Conservation (phyloP, 2,329 filamentous ascomycete species). For the Decorospora gaudefroyi region DNA sequence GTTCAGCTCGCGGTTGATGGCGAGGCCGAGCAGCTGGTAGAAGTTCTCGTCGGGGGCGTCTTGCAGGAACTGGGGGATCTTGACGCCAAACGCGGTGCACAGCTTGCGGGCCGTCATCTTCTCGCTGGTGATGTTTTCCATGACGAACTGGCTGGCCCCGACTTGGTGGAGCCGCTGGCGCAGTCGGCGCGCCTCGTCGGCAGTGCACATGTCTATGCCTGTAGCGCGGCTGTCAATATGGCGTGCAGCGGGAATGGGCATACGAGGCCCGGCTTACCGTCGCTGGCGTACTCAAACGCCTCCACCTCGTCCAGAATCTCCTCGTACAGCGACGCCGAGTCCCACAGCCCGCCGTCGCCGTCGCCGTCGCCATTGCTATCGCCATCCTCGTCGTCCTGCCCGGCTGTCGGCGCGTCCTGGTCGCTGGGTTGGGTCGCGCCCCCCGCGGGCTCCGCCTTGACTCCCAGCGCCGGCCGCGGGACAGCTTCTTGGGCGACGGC, state of each 20-base stretch:
- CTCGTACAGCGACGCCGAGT: conserved; percentile 41
- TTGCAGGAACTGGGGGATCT: conserved; percentile 73
- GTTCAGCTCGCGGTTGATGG: conserved; percentile 77
- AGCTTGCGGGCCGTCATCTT: conserved; percentile 79
- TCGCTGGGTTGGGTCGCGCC: conserved; percentile 21
- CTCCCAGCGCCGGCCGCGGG: conserved; percentile 22
- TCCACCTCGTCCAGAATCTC: conserved; percentile 43
- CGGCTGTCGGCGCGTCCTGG: conserved; percentile 22
- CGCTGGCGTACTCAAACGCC: conserved; percentile 34
- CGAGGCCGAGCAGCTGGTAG: conserved; percentile 73
- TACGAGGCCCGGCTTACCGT: conserved; percentile 20
- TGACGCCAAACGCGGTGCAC: conserved; percentile 81
- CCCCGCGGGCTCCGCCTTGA: conserved; percentile 23
- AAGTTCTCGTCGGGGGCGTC: conserved; percentile 74
- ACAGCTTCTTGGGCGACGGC: conserved; percentile 36
- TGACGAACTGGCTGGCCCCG: conserved; percentile 78
- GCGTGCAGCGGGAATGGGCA: conserved; percentile 1
- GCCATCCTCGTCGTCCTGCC: conserved; percentile 27
- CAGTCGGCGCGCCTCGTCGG: conserved; percentile 65
- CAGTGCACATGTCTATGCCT: conserved; percentile 41
- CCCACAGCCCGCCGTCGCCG: conserved; percentile 37
- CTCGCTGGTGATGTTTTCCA: conserved; percentile 59
- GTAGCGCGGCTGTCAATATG: conserved; percentile 15
- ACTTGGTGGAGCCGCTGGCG: conserved; percentile 73
- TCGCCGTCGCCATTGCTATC: too few relatives aligned